phyloP scores from a whole-genome alignment of 179 eudicot genomes.

The Corrigiola litoralis region DNA sequence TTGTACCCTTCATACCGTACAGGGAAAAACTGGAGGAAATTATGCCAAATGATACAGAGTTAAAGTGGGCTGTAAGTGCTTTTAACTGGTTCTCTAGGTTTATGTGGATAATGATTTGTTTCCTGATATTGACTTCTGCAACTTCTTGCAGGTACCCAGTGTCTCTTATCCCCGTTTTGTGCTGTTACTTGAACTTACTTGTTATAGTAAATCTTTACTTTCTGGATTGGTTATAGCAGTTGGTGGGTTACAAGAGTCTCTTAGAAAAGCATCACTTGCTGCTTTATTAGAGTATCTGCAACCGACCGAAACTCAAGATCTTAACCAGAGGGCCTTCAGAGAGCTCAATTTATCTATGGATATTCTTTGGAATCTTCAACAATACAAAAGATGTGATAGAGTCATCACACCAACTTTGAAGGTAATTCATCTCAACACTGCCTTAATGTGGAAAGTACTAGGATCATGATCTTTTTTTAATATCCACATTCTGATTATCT shows the following conservation, averaged over 20 bases:
- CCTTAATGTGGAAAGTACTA: background rate
- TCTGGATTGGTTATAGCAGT: conserved; percentile 84
- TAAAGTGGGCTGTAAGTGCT: conserved; percentile 83
- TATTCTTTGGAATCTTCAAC: conserved; percentile 81
- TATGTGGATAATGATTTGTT: background rate
- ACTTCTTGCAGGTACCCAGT: conserved; percentile 69
- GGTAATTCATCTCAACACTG: conserved; percentile 37
- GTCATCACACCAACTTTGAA: conserved; percentile 80
- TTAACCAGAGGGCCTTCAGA: conserved; percentile 31
- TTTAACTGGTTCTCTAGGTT: conserved; percentile 5
- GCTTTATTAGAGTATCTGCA: conserved; percentile 82
- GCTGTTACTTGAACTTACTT: conserved; percentile 59
- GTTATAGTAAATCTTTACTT: conserved; percentile 69
- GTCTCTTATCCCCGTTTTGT: conserved; percentile 73
- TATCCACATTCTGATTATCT: too few species aligned
- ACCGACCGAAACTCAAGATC: conserved; percentile 25
- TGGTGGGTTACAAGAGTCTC: conserved; percentile 92
- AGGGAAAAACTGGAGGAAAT: conserved; percentile 58
- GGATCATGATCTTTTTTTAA: background rate
- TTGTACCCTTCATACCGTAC: conserved; percentile 66
- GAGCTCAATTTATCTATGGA: conserved; percentile 58
- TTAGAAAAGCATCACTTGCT: conserved; percentile 69
- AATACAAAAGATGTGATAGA: conserved; percentile 76
- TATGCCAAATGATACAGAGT: conserved; percentile 41
- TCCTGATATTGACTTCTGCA: conserved; percentile 2